These are phyloP conservation scores for Bruguiera sexangula DNA, from an alignment of 345 rosid species.

Conservation along the genomic window DNA sequence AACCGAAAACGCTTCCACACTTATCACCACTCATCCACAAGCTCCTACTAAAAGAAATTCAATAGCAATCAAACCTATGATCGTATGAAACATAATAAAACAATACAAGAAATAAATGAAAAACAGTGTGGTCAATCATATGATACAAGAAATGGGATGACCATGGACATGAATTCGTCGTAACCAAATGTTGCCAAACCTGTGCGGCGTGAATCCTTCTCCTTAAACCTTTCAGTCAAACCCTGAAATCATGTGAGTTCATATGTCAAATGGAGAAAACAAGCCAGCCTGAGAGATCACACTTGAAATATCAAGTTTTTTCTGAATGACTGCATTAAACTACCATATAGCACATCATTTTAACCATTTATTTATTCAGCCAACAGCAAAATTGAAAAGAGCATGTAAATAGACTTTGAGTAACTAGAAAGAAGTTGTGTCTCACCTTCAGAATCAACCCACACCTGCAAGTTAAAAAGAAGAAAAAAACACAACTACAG, in stretches of 20 bases:
- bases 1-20: background rate
- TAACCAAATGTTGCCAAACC: conserved; percentile 53
- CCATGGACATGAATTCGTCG: conserved; percentile 55
- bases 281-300: background rate
- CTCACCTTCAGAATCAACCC: conserved; percentile 74
- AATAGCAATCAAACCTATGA: too few relatives aligned
- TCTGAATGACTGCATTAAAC: too few relatives aligned
- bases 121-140: conserved; percentile 33
- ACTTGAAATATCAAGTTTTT: background rate
- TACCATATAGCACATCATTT: too few relatives aligned
- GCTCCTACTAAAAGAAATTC: background rate
- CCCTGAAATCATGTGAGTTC: conserved; percentile 40
- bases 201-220: conserved; percentile 43
- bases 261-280: background rate
- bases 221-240: conserved; percentile 66
- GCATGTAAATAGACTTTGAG: background rate
- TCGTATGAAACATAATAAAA: background rate
- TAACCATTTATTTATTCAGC: background rate
- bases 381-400: background rate
- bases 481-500: background rate
- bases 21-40: background rate
- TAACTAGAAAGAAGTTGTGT: background rate
- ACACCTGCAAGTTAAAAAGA: conserved; percentile 45
- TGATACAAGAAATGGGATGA: conserved; percentile 57
- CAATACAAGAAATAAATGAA: background rate